Evolutionary conservation across 108 stramenopile species (phyloP), one percentile per base, ranked within the genome.

Genomic region (Discostella stelligeroides): DNA sequence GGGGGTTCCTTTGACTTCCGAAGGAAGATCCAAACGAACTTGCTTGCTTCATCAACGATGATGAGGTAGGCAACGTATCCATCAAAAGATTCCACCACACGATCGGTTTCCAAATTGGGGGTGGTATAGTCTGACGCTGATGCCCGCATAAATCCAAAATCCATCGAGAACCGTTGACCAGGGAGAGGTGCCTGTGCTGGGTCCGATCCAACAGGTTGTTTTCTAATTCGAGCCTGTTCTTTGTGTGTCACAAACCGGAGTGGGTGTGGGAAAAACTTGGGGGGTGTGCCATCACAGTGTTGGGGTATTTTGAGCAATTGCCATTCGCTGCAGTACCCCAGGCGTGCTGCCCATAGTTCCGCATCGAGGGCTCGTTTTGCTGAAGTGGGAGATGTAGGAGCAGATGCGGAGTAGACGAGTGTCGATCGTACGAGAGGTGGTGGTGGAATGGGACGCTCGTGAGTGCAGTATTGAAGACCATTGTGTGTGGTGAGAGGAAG

Each of bases 181-280:
- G n/a, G n/a, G n/a, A n/a, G n/a, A n/a, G 53, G 23, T 23, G 28
- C 25, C 25, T 25, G 21, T 54, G 24, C 25, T 23, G 53, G 14
- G 2, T 23, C 2, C 28, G 6, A 15, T 13, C 53, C 25, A 14
- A 25, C 53, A 5, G 25, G 25, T 54, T 54, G 53, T 27, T 54
- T 54, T 27, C 28, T 23, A 27, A 54, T 54, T 14, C 27, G 27
- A 27, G 53, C 53, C 28, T 54, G 53, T 8, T 54, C 53, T 27
- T 54, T 28, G 0, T 27, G 27, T 2, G 24, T 8, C 6, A 54
- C n/a, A n/a, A n/a, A n/a, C n/a, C n/a, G n/a, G n/a, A n/a, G n/a
- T n/a, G n/a, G n/a, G n/a, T n/a, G n/a, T n/a, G n/a, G n/a, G n/a
- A n/a, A n/a, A n/a, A n/a, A n/a, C n/a, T n/a, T n/a, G n/a, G n/a